A percentile compares a stretch with the other conserved stretches of the same genome.
phyloP scores from a whole-genome alignment of 176 grass and related monocot genomes.

The Panicum miliaceum region DNA sequence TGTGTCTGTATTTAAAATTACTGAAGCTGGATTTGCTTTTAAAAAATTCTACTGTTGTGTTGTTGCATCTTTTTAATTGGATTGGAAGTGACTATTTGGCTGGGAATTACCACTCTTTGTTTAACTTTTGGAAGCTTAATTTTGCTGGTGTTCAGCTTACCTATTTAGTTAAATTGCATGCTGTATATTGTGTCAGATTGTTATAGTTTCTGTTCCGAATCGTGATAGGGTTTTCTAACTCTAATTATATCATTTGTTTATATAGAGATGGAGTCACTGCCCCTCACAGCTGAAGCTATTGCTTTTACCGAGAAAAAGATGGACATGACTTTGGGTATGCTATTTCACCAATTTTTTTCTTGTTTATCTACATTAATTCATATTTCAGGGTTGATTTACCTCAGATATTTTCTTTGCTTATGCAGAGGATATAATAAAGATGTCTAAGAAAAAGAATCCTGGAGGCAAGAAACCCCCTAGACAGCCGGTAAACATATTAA shows the following conservation, averaged over 20 bases:
- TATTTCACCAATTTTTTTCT: slow-evolving; percentile 26
- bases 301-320: slow-evolving; percentile 99
- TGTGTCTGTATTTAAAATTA: background rate
- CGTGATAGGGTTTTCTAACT: background rate
- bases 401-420: slow-evolving; percentile 26
- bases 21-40: background rate
- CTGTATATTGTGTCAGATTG: background rate
- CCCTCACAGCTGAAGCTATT: slow-evolving; percentile 69
- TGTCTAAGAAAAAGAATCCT: slow-evolving; percentile 90
- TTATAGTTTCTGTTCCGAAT: background rate
- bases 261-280: slow-evolving; percentile 72
- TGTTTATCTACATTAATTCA: slow-evolving; percentile 6
- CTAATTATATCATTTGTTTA: background rate
- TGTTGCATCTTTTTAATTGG: background rate
- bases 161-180: background rate
- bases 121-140: background rate
- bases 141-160: background rate
- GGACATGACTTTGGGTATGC: slow-evolving; percentile 96
- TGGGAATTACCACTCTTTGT: background rate
- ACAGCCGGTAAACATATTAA: slow-evolving; percentile 60
- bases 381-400: background rate
- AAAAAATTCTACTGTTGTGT: background rate
- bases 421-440: slow-evolving; percentile 95
- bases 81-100: background rate
- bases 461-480: slow-evolving; percentile 66